phyloP scores from a whole-genome alignment of 768 basidiomycete genomes.

The Suillus paluster region DNA sequence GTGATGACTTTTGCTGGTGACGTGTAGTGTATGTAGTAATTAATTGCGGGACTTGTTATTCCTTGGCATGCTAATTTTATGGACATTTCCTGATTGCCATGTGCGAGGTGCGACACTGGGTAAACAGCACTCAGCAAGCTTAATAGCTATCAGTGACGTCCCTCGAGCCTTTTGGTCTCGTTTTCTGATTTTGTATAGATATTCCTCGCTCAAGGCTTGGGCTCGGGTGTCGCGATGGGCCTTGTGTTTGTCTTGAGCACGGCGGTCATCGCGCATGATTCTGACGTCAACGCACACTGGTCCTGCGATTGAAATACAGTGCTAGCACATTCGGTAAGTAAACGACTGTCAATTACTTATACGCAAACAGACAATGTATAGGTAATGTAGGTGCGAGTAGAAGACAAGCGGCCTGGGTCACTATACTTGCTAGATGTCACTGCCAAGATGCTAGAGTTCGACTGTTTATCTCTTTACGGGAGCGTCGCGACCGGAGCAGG shows the following conservation, averaged over 20 bases:
- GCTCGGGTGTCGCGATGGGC: constrained; percentile 50
- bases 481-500: too few species aligned
- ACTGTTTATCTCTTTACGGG: too few species aligned
- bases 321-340: too few species aligned
- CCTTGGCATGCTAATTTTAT: neutral
- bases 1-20: constrained; percentile 17
- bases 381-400: too few species aligned
- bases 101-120: neutral
- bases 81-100: neutral
- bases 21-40: neutral
- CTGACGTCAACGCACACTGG: constrained; percentile 41
- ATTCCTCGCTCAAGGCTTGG: constrained; percentile 54
- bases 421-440: too few species aligned
- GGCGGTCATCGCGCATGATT: constrained; percentile 51
- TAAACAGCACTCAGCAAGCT: too few species aligned
- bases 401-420: too few species aligned
- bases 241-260: constrained; percentile 49
- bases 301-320: too few species aligned
- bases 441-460: too few species aligned
- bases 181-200: constrained; percentile 34
- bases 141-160: too few species aligned
- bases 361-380: too few species aligned
- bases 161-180: neutral
- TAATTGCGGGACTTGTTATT: neutral
- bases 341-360: too few species aligned